These are phyloP conservation scores for Dryas integrifolia DNA, from an alignment of 331 rosid species.

Conservation along the genomic window DNA sequence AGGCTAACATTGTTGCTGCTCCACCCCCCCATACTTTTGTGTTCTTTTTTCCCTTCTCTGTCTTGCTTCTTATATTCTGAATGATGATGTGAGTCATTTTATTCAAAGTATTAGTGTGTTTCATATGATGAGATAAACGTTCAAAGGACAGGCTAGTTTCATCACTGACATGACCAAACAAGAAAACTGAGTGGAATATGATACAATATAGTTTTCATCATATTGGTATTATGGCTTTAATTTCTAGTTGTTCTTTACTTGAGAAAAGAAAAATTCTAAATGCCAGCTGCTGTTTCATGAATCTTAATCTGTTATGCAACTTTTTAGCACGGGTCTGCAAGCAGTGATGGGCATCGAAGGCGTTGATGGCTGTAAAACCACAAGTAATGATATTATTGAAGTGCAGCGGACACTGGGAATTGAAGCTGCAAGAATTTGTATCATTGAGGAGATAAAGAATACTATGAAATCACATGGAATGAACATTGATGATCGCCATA, in stretches of 20 bases:
- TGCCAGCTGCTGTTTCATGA: not conserved
- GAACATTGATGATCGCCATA: constrained; percentile 89
- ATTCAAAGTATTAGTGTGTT: not conserved
- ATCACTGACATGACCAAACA: not conserved
- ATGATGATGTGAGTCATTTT: not conserved
- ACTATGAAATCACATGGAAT: constrained; percentile 77
- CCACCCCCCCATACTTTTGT: not conserved
- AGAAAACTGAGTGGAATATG: not conserved
- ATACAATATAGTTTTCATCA: not conserved
- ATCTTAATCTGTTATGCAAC: constrained; percentile 11
- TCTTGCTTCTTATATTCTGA: not conserved
- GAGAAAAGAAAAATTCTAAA: not conserved
- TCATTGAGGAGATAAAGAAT: constrained; percentile 70
- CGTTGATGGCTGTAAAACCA: constrained; percentile 64
- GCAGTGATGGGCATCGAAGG: constrained; percentile 84
- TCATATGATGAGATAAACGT: not conserved
- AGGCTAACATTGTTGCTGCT: not conserved
- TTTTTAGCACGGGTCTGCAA: constrained; percentile 65
- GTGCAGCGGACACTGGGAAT: constrained; percentile 70
- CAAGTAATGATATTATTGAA: constrained; percentile 79
- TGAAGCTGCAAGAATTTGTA: constrained; percentile 87
- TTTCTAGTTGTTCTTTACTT: not conserved
- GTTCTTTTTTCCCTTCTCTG: not conserved
- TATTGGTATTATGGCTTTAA: not conserved
- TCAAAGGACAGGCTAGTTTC: not conserved